Percentiles rank a stretch among this genome's conserved stretches.
phyloP scores from a whole-genome alignment of 352 stramenopile genomes.

The Pilasporangium apinafurcum region DNA sequence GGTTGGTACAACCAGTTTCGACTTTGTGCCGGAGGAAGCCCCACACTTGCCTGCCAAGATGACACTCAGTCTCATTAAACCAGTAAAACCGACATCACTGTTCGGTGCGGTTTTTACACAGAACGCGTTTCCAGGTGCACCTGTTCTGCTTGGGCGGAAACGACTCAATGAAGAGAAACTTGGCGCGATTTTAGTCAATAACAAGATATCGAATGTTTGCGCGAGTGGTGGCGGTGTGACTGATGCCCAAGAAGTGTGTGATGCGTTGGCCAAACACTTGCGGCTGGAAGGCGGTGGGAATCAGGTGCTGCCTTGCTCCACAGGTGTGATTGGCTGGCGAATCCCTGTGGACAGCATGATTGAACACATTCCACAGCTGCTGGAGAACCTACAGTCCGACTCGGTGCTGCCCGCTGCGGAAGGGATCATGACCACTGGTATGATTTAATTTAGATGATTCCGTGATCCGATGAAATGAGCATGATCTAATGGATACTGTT shows the following conservation, averaged over 20 bases:
- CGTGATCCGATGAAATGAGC: too few relatives aligned
- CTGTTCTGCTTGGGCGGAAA: conserved; percentile 87
- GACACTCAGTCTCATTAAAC: conserved; percentile 86
- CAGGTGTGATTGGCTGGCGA: conserved; percentile 97
- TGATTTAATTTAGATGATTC: background rate
- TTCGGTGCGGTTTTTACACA: conserved; percentile 90
- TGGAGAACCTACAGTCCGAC: conserved; percentile 90
- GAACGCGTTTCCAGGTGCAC: conserved; percentile 88
- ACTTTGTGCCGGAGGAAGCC: conserved; percentile 81
- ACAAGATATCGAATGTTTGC: conserved; percentile 99
- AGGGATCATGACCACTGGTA: conserved; percentile 97
- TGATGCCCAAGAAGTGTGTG: conserved; percentile 93
- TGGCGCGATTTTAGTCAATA: conserved; percentile 97
- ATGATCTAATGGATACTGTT: background rate
- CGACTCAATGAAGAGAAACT: conserved; percentile 87
- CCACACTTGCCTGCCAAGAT: conserved; percentile 75
- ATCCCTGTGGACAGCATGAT: conserved; percentile 93
- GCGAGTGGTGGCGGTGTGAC: conserved; percentile 88
- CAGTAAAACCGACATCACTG: conserved; percentile 69
- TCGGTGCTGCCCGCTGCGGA: conserved; percentile 90
- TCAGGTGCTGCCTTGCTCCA: conserved; percentile 93
- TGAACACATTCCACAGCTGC: conserved; percentile 63
- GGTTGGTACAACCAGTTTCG: conserved; percentile 73
- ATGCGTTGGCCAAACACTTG: conserved; percentile 87
- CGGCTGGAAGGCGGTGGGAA: conserved; percentile 74